Evolutionary conservation across 495 filamentous ascomycete species (phyloP).

Genomic region (Penicillium arizonense): DNA sequence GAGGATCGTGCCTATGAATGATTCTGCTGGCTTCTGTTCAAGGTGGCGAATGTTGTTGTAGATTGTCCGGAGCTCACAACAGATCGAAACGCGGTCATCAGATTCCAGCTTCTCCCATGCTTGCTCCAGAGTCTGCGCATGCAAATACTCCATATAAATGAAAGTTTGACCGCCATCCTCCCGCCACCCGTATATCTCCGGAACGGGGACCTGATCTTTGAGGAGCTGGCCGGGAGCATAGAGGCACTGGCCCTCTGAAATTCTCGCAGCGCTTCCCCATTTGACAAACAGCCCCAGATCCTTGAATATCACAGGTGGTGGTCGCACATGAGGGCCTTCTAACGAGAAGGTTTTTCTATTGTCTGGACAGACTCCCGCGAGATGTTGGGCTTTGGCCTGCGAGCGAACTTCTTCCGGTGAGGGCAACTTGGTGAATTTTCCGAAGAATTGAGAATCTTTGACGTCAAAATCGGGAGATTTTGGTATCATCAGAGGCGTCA

Average conservation of each 20-base stretch:
- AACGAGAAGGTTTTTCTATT: conserved; percentile 9
- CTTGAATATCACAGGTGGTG: conserved; percentile 34
- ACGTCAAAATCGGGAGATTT: conserved; percentile 15
- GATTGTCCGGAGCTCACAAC: conserved; percentile 24
- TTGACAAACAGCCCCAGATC: conserved; percentile 44
- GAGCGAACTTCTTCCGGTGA: conserved; percentile 18
- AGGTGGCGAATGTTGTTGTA: conserved; percentile 25
- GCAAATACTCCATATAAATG: conserved; percentile 28
- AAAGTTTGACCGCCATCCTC: conserved; percentile 17
- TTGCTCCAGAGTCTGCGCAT: conserved; percentile 22
- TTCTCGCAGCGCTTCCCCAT: conserved; percentile 34
- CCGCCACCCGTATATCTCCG: conserved; percentile 29
- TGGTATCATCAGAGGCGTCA: conserved; percentile 18
- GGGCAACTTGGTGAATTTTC: conserved; percentile 14
- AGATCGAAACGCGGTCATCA: conserved; percentile 23
- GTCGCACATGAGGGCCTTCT: conserved; percentile 12
- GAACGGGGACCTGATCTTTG: conserved; percentile 21
- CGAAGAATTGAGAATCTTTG: conserved; percentile 19
- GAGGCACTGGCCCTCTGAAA: conserved; percentile 25
- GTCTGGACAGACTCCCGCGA: conserved; percentile 14
- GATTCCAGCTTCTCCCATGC: conserved; percentile 23
- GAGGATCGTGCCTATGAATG: conserved; percentile 22
- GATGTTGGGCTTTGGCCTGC: conserved; percentile 18
- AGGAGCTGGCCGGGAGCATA: conserved; percentile 22
- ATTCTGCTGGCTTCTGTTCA: conserved; percentile 21